Percentiles rank a stretch among this genome's conserved stretches.
Conservation (phyloP, 2,329 filamentous ascomycete genomes). For the Chaetomium sp. region DNA sequence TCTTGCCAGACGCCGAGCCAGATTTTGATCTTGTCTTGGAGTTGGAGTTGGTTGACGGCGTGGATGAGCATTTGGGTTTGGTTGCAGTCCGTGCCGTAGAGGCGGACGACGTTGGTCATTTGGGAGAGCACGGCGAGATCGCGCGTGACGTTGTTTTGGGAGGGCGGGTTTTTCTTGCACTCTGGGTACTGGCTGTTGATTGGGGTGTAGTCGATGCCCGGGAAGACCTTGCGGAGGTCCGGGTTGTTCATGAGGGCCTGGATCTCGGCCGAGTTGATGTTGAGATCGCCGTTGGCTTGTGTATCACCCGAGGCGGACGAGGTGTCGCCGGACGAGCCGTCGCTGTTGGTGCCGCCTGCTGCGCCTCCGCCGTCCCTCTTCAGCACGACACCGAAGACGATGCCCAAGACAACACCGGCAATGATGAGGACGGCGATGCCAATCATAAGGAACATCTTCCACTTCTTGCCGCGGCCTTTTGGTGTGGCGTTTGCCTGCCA, state of each 20-base stretch:
- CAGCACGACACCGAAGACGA: constrained; percentile 66
- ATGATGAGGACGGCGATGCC: constrained; percentile 59
- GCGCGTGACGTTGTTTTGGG: constrained; percentile 89
- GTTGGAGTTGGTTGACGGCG: constrained; percentile 65
- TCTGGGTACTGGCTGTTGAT: constrained; percentile 85
- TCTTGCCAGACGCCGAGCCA: constrained; percentile 97
- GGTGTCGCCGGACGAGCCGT: constrained; percentile 28
- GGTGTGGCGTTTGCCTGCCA: constrained; percentile 51
- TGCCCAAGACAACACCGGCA: constrained; percentile 65
- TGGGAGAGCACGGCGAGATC: constrained; percentile 87
- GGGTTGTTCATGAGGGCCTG: constrained; percentile 72
- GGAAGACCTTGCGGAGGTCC: constrained; percentile 85
- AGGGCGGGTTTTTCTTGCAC: constrained; percentile 69
- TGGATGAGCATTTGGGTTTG: constrained; percentile 91
- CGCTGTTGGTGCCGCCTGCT: constrained; percentile 13
- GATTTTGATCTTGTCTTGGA: constrained; percentile 70
- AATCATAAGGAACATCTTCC: constrained; percentile 62
- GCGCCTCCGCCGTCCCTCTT: constrained; percentile 38
- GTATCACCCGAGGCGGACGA: constrained; percentile 54
- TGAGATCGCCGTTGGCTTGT: constrained; percentile 60
- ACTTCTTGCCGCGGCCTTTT: constrained; percentile 54
- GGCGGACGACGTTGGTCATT: constrained; percentile 76
- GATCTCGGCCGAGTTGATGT: constrained; percentile 71
- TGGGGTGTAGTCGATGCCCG: constrained; percentile 91
- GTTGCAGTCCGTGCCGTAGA: constrained; percentile 96